Evolutionary conservation across 1,139 yeast genomes (phyloP), one percentile per base, ranked within the genome.

Genomic region (Candida tropicalis): DNA sequence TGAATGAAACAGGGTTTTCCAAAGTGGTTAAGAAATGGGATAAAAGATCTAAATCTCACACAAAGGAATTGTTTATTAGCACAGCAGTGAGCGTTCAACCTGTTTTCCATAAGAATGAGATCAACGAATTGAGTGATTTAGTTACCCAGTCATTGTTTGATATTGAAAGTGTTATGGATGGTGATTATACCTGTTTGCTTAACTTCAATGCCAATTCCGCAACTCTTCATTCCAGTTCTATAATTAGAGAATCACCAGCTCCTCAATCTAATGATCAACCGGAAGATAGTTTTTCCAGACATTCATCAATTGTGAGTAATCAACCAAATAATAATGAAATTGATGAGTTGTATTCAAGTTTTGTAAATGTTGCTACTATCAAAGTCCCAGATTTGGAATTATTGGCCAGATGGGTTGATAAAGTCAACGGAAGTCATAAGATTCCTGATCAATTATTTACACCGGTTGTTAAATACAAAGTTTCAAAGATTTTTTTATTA

Each of bases 1-100:
- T 93, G 48, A 93, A 93, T 60, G 97, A 93, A 57, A 89, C 96
- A 0, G 99, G 98, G 13, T 93, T 93, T 64, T 84, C 95, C 24
- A 93, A 93, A 65, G 98, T 89, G 26, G 79, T 93, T 55, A 93
- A 93, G 62, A 93, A 93, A 68, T 93, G 99, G 99, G 99, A 93
- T 64, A 93, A 93, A 65, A 75, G 98, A 48, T 89, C 97, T 15
- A 90, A 91, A 56, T 87, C 96, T 2, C 96, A 89, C 54, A 91
- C 97, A 8, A 90, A 90, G 60, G 99, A 93, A 62, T 73, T 93
- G 42, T 93, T 91, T 60, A 75, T 93, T 36, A 84, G 89, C 40
- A 84, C 97, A 0, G 97, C 97, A 0, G 97, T 93, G 9, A 89
- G 89, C 50, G 96, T 93, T 2, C 99, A 93, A 61, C 99, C 99